Base-by-base conservation (phyloP, 768 basidiomycete genomes). In the Lentinula sp. region DNA sequence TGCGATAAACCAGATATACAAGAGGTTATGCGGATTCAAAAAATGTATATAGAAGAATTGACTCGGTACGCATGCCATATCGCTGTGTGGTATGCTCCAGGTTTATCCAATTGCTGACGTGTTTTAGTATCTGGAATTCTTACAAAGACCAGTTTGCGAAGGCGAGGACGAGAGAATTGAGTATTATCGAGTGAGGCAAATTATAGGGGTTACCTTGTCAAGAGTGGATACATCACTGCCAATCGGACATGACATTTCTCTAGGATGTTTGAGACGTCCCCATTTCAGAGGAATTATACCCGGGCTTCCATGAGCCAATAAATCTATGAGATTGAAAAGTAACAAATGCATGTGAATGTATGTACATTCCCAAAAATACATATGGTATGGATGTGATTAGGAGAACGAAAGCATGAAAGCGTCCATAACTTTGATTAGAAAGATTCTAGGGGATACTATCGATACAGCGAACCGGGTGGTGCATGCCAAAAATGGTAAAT, bases 131-230 rank as follows among this genome's bases (percentile, higher is more conserved):
- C 65, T 98, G 95, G 95, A 84, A 98, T 70, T 86, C 88, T 6
- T 96, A 98, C 77, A 98, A 98, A 73, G 90, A 98, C 69, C 82
- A 88, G 58, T 97, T 95, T 68, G 95, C 95, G 36, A 87, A 91
- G 69, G 80, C 91, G 33, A 81, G 95, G 46, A 83, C 84, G 60
- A 79, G 83, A 64, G 91, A 93, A 70, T 78, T 93, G 64, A 90
- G 77, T 67, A 89, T 93, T 69, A 83, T 93, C 65, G 90, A 88
- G 61, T 91, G 69, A 77, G 10, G 16, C 23, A 13, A 39, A 2
- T 39, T 52, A 43, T 43, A 15, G 37, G 37, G 37, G 37, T 4
- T 39, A 13, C 13, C 2, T 39, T 3, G 13, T 33, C 53, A 53
- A 35, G 23, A 36, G 60, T 20, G 4, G 2, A 39, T 39, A 39